Percentiles rank a stretch among this genome's conserved stretches.
phyloP scores from a whole-genome alignment of 768 basidiomycete species.

The Lactarius indigo region DNA sequence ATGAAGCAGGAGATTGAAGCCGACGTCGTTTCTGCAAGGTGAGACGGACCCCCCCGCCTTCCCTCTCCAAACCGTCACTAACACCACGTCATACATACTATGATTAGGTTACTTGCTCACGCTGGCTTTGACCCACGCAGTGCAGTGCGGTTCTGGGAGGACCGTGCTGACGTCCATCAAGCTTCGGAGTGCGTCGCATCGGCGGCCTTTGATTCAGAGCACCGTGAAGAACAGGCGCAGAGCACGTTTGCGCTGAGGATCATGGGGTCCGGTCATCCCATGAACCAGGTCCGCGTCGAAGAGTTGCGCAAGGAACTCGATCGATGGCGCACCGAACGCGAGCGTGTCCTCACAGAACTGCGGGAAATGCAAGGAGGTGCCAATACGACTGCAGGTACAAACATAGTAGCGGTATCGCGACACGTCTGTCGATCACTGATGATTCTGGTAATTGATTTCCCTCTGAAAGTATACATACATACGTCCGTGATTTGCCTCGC shows the following conservation, averaged over 20 bases:
- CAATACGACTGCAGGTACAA: neutral
- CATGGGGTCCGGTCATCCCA: conserved; percentile 62
- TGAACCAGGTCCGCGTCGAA: conserved; percentile 59
- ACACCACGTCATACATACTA: neutral
- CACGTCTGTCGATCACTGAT: neutral
- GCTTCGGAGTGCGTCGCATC: conserved; percentile 41
- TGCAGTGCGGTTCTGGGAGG: conserved; percentile 83
- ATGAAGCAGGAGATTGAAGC: conserved; percentile 89
- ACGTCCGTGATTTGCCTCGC: neutral
- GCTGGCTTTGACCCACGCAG: conserved; percentile 86
- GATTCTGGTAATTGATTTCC: neutral
- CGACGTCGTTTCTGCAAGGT: conserved; percentile 85
- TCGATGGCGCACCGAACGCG: conserved; percentile 62
- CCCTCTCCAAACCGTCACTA: conserved; percentile 8
- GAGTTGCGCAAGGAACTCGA: conserved; percentile 62
- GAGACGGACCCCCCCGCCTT: conserved; percentile 24
- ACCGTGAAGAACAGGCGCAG: conserved; percentile 26
- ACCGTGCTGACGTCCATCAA: conserved; percentile 39
- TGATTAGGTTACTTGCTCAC: conserved; percentile 76
- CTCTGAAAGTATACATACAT: neutral
- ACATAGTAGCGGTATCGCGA: neutral
- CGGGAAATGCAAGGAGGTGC: conserved; percentile 7
- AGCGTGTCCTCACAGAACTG: conserved; percentile 25
- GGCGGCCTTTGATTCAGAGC: conserved; percentile 29
- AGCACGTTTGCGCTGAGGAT: conserved; percentile 40